Evolutionary conservation across 495 filamentous ascomycete genomes (phyloP).

Genomic region (Physcia stellaris): DNA sequence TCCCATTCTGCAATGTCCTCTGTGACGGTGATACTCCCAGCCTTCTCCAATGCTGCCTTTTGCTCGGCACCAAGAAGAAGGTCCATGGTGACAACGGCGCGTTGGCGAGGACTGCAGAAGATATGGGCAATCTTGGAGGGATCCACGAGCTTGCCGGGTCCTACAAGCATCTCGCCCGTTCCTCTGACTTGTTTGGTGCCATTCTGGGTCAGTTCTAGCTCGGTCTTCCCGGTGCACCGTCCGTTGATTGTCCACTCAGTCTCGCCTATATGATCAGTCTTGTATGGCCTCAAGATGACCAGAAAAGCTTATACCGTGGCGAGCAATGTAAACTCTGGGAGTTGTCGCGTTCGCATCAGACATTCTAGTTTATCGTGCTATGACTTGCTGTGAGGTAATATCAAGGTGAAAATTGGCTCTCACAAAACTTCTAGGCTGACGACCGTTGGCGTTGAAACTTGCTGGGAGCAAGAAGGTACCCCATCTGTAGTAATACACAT

Average conservation of each 20-base stretch:
- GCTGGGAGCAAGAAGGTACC: too few relatives aligned
- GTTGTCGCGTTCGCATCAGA: slow-evolving; percentile 33
- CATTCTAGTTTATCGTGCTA: too few relatives aligned
- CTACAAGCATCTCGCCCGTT: slow-evolving; percentile 59
- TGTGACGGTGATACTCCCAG: slow-evolving; percentile 39
- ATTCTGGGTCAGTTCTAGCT: slow-evolving; percentile 62
- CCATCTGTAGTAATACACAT: too few relatives aligned
- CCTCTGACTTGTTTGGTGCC: slow-evolving; percentile 59
- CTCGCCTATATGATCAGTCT: slow-evolving; percentile 34
- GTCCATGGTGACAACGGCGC: slow-evolving; percentile 65
- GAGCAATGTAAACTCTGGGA: slow-evolving; percentile 26
- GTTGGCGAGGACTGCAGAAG: slow-evolving; percentile 65
- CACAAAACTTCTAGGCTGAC: too few relatives aligned
- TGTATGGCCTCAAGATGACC: not conserved
- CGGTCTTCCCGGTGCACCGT: slow-evolving; percentile 70
- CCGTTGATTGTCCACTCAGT: slow-evolving; percentile 85
- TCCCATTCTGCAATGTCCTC: slow-evolving; percentile 72
- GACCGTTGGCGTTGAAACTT: too few relatives aligned
- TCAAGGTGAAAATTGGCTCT: too few relatives aligned
- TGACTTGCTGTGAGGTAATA: too few relatives aligned
- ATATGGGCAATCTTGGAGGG: slow-evolving; percentile 59
- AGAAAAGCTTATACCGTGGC: slow-evolving; percentile 19
- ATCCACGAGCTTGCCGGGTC: slow-evolving; percentile 62
- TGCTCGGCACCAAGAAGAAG: slow-evolving; percentile 42
- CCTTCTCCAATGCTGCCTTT: slow-evolving; percentile 15